Conservation (phyloP, 495 filamentous ascomycete species). For the Clavariopsis aquatica region DNA sequence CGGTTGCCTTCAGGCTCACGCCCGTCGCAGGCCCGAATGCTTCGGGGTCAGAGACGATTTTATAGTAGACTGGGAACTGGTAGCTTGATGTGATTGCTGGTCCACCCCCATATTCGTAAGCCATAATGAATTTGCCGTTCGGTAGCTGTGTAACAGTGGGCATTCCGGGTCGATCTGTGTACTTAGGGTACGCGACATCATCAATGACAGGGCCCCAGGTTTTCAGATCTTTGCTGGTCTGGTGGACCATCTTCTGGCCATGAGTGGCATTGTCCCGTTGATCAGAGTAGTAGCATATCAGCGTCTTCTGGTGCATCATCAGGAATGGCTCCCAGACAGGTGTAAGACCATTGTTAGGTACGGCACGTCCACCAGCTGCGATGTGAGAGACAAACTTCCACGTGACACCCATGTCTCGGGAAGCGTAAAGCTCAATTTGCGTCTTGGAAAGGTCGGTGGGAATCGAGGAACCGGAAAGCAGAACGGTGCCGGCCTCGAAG, state of each 20-base stretch:
- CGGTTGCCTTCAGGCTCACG: slow-evolving; percentile 49
- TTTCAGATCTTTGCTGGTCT: slow-evolving; percentile 57
- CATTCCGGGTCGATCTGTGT: slow-evolving; percentile 70
- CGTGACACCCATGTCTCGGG: slow-evolving; percentile 55
- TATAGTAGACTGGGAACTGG: slow-evolving; percentile 61
- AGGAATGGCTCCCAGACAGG: slow-evolving; percentile 74
- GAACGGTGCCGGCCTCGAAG: slow-evolving; percentile 60
- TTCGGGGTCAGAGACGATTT: slow-evolving; percentile 54
- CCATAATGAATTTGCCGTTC: slow-evolving; percentile 61
- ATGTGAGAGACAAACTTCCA: slow-evolving; percentile 70
- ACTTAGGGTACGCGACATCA: slow-evolving; percentile 61
- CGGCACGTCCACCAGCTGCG: slow-evolving; percentile 62
- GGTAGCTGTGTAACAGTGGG: slow-evolving; percentile 60
- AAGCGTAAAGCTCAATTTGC: slow-evolving; percentile 68
- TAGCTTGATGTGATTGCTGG: slow-evolving; percentile 47
- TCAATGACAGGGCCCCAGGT: slow-evolving; percentile 61
- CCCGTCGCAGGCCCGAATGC: slow-evolving; percentile 51
- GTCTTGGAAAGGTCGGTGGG: slow-evolving; percentile 63
- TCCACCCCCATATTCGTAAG: slow-evolving; percentile 63
- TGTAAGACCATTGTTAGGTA: slow-evolving; percentile 62
- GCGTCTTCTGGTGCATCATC: slow-evolving; percentile 54
- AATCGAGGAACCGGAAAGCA: slow-evolving; percentile 64
- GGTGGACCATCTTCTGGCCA: slow-evolving; percentile 68
- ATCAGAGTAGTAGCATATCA: slow-evolving; percentile 70
- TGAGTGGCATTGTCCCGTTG: slow-evolving; percentile 61